Percentiles rank a stretch among this genome's conserved stretches.
phyloP scores from a whole-genome alignment of 352 stramenopile species.

The Stramenopiles sp. region DNA sequence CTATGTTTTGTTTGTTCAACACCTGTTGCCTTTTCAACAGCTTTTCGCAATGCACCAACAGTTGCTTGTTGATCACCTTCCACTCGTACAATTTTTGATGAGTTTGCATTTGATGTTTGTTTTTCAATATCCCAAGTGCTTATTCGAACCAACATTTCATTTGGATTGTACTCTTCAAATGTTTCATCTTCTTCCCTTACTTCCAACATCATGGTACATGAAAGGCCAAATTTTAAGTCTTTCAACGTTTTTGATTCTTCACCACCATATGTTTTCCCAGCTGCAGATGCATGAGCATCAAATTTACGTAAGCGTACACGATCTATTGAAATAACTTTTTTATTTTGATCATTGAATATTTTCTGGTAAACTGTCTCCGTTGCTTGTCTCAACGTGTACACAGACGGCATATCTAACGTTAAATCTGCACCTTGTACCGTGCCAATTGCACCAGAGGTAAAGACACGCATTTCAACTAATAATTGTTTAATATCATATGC shows the following conservation, averaged over 20 bases:
- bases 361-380: neutral
- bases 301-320: neutral
- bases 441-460: neutral
- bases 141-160: neutral
- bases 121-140: neutral
- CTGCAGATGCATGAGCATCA: neutral
- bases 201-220: neutral
- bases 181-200: neutral
- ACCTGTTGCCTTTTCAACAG: neutral
- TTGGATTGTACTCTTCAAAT: slow-evolving; percentile 1
- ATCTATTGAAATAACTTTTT: neutral
- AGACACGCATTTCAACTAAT: neutral
- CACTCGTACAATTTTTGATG: neutral
- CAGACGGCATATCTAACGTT: neutral
- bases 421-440: neutral
- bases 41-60: neutral
- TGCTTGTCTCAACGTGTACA: neutral
- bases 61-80: neutral
- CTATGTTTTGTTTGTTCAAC: neutral
- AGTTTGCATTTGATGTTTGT: neutral
- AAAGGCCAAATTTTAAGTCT: neutral
- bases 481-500: neutral
- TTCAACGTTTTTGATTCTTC: neutral
- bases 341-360: neutral
- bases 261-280: neutral